Conservation (phyloP, 768 basidiomycete species). For the Scleroderma citrinum region DNA sequence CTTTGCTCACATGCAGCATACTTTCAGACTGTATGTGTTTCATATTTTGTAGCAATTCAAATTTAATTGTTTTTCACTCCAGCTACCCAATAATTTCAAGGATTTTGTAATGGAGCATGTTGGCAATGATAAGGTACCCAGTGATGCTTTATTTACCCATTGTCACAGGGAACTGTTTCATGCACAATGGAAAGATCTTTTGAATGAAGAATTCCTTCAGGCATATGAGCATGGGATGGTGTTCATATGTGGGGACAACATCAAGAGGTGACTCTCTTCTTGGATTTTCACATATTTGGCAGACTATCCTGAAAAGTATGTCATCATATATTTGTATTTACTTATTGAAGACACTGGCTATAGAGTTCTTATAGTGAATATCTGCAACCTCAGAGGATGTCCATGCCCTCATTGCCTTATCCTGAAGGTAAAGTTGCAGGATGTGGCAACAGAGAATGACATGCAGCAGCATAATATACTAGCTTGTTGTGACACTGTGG, state of each 20-base stretch:
- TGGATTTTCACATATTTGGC: constrained; percentile 27
- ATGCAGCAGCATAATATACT: too few relatives aligned
- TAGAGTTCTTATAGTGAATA: too few relatives aligned
- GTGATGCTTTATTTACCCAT: constrained; percentile 4
- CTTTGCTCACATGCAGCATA: constrained; percentile 9
- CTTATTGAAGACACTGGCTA: too few relatives aligned
- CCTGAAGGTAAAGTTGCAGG: too few relatives aligned
- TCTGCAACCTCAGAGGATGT: too few relatives aligned
- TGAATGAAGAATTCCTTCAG: constrained; percentile 7
- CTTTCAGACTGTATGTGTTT: constrained; percentile 6
- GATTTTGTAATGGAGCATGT: constrained; percentile 5
- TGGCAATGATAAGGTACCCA: background rate
- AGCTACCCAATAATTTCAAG: too few relatives aligned
- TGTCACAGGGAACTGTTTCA: constrained; percentile 12
- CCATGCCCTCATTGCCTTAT: too few relatives aligned
- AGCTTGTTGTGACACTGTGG: too few relatives aligned
- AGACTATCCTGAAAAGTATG: constrained; percentile 32
- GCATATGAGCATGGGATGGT: constrained; percentile 11
- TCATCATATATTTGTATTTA: too few relatives aligned
- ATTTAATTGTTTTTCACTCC: background rate
- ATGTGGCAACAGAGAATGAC: too few relatives aligned
- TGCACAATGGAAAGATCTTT: background rate
- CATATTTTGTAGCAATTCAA: background rate
- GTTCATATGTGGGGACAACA: constrained; percentile 8
- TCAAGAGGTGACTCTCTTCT: constrained; percentile 11